Percentiles rank a stretch among this genome's conserved stretches.
phyloP scores from a whole-genome alignment of 331 rosid genomes.

The Malus hybrid region DNA sequence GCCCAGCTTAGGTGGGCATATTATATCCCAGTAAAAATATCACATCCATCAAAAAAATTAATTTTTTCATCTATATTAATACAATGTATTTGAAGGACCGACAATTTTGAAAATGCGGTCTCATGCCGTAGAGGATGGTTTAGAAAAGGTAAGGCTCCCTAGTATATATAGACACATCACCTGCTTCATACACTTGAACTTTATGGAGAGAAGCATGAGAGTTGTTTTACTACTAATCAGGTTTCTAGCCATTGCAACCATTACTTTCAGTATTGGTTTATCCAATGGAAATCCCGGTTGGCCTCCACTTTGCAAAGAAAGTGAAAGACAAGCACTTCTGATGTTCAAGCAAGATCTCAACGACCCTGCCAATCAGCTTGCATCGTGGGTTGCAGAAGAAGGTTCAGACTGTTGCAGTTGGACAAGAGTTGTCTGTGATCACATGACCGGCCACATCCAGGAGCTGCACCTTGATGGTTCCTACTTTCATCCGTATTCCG shows the following conservation, averaged over 20 bases:
- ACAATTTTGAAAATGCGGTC: too few relatives aligned
- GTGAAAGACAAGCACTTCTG: conserved; percentile 11
- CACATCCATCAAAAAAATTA: too few relatives aligned
- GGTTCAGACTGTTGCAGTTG: conserved; percentile 12
- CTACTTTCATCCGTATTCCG: neutral
- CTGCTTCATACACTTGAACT: too few relatives aligned
- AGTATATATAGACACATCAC: too few relatives aligned
- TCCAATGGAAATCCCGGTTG: neutral
- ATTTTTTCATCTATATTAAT: too few relatives aligned
- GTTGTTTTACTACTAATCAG: too few relatives aligned
- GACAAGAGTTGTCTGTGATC: conserved; percentile 19
- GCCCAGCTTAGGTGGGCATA: too few relatives aligned
- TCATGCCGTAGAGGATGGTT: too few relatives aligned
- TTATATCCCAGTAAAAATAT: too few relatives aligned
- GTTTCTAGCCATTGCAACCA: neutral
- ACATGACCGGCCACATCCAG: neutral
- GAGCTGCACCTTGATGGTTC: neutral
- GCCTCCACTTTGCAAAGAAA: conserved; percentile 4
- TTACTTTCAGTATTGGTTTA: neutral
- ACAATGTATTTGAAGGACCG: too few relatives aligned
- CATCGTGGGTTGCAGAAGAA: conserved; percentile 8
- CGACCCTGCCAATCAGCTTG: conserved; percentile 15
- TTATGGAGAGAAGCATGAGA: too few relatives aligned
- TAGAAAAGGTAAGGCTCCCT: too few relatives aligned
- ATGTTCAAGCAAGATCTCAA: conserved; percentile 12